These are phyloP conservation scores for Saussurea involucrata DNA, from an alignment of 129 eudicot species.

Conservation along the genomic window DNA sequence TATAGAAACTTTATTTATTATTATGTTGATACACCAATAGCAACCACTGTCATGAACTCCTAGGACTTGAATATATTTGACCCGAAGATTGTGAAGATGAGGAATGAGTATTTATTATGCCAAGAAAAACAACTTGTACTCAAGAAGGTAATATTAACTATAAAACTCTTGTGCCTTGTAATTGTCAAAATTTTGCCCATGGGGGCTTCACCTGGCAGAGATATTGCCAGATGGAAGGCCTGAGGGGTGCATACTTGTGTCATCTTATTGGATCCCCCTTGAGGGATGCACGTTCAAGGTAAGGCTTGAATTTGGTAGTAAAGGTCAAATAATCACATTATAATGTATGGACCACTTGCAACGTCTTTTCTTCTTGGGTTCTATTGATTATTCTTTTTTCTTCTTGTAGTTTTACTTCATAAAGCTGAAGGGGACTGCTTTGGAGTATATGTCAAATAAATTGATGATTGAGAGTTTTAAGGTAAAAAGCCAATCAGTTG, in stretches of 20 bases:
- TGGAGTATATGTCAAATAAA: conserved; percentile 7
- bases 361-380: background rate
- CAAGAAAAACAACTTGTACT: background rate
- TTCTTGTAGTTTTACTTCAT: background rate
- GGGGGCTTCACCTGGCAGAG: conserved; percentile 8
- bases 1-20: background rate
- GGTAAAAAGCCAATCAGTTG: background rate
- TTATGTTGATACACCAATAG: background rate
- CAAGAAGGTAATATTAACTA: background rate
- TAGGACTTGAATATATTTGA: background rate
- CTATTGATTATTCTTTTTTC: conserved; percentile 3
- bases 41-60: background rate
- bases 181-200: background rate
- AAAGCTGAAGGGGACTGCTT: conserved; percentile 1
- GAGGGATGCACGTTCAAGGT: conserved; percentile 8
- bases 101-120: conserved; percentile 1
- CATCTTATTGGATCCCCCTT: conserved; percentile 4
- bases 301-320: conserved; percentile 12
- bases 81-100: background rate
- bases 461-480: background rate
- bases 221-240: conserved; percentile 12
- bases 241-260: background rate
- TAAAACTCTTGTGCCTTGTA: background rate
- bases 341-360: conserved; percentile 21
- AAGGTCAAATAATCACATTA: conserved; percentile 1